Evolutionary conservation across 495 filamentous ascomycete genomes (phyloP), one percentile per base, ranked within the genome.

Genomic region (Podospora bellae-mahoneyi): DNA sequence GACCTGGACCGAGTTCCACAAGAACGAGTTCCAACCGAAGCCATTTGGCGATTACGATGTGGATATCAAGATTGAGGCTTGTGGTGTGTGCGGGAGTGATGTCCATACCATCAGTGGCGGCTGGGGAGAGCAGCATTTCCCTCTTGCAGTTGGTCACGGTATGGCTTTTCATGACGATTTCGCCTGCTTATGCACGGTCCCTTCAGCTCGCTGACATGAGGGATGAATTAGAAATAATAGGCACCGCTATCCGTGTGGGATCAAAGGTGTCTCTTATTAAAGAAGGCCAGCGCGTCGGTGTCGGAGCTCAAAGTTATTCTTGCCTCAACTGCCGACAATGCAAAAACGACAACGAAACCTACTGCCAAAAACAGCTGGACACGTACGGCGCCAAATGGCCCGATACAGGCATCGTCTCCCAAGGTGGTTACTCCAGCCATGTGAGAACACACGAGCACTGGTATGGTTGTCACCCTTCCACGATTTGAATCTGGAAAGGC

Each of bases 1-100:
- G 13, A 83, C 79, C 32, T 86, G 83, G 83, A 78, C 79, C 13
- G 75, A 84, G 10, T 85, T 86, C 74, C 78, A 84, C 71, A 85
- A 85, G 76, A 83, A 84, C 75, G 82, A 85, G 71, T 84, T 85
- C 76, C 78, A 78, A 30, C 83, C 85, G 4, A 86, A 87, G 76
- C 85, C 85, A 5, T 87, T 87, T 62, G 84, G 83, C 59, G 82
- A 84, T 71, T 82, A 86, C 69, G 84, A 86, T 71, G 84, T 88
- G 59, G 84, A 86, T 72, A 77, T 87, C 76, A 83, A 84, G 78
- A 82, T 85, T 59, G 74, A 81, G 62, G 72, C 69, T 68, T 88
- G 86, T 70, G 86, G 87, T 57, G 81, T 88, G 58, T 89, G 86
- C 72, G 81, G 80, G 18, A 86, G 83, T 68, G 85, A 89, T 71